Conservation (phyloP, 2,329 filamentous ascomycete genomes). For the Lecanicillium sp. region DNA sequence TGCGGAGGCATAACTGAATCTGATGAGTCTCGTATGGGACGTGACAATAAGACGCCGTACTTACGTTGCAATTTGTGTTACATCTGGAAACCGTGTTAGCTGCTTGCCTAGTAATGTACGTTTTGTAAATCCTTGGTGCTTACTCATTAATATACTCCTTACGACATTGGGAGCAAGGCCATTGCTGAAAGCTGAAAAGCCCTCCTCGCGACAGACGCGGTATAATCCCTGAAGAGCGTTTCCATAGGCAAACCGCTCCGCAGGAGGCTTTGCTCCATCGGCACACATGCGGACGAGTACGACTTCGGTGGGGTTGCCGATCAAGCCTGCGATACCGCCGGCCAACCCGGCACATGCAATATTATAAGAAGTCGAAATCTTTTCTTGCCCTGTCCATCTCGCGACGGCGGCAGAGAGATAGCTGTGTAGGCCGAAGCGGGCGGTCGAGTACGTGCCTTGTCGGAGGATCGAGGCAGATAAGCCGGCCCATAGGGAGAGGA, state of each 20-base stretch:
- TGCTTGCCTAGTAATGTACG: constrained; percentile 10
- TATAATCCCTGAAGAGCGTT: constrained; percentile 28
- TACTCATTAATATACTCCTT: constrained; percentile 36
- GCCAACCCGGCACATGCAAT: constrained; percentile 31
- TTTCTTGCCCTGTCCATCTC: constrained; percentile 17
- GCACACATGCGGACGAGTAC: constrained; percentile 38
- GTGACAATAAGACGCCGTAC: constrained; percentile 6
- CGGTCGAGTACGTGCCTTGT: constrained; percentile 36
- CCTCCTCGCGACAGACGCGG: constrained; percentile 29
- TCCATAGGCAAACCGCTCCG: constrained; percentile 28
- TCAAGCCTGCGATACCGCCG: constrained; percentile 32
- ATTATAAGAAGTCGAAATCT: constrained; percentile 24
- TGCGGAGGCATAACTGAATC: constrained; percentile 20
- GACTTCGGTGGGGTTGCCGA: constrained; percentile 38
- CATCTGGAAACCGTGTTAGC: constrained; percentile 18
- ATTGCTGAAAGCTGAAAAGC: constrained; percentile 27
- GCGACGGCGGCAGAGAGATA: constrained; percentile 23
- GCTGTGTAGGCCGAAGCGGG: constrained; percentile 34
- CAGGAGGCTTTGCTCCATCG: constrained; percentile 30
- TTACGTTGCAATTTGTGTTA: constrained; percentile 33
- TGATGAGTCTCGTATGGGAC: not conserved
- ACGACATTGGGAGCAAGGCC: constrained; percentile 32
- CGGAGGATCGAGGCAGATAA: constrained; percentile 35
- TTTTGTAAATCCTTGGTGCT: constrained; percentile 10
- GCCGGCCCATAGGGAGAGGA: constrained; percentile 33